Conservation (phyloP, 495 filamentous ascomycete species). For the Articulospora tetracladia region DNA sequence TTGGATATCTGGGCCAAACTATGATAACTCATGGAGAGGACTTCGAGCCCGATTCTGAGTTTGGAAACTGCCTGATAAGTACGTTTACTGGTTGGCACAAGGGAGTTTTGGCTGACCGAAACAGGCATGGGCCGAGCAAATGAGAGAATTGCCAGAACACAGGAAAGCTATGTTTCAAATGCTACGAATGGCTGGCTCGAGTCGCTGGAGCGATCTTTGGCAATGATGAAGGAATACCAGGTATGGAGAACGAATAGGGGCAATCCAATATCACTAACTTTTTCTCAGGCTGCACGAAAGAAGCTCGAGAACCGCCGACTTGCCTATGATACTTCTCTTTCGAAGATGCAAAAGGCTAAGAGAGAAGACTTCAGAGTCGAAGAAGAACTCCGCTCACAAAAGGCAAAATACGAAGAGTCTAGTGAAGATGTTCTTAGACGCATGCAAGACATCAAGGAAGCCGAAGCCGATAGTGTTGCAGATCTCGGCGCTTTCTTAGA, state of each 20-base stretch:
- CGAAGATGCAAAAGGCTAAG: conserved; percentile 93
- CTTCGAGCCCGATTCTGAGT: conserved; percentile 87
- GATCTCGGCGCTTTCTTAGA: conserved; percentile 84
- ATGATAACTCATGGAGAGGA: conserved; percentile 95
- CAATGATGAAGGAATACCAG: conserved; percentile 98
- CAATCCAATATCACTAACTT: conserved; percentile 8
- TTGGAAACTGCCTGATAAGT: conserved; percentile 85
- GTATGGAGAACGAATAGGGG: conserved; percentile 35
- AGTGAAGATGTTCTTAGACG: conserved; percentile 88
- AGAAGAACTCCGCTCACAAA: conserved; percentile 87
- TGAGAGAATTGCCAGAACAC: conserved; percentile 81
- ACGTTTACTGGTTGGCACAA: conserved; percentile 27
- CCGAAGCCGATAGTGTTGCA: conserved; percentile 77
- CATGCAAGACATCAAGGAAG: conserved; percentile 96
- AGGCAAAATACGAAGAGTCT: conserved; percentile 94
- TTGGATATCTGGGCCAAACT: conserved; percentile 75
- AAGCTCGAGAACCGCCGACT: conserved; percentile 90
- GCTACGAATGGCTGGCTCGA: conserved; percentile 90
- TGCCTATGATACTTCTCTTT: conserved; percentile 85
- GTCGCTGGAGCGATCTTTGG: conserved; percentile 80
- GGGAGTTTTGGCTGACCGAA: conserved; percentile 8
- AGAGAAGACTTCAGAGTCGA: conserved; percentile 90
- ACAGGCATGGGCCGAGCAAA: conserved; percentile 77
- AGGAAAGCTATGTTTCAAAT: conserved; percentile 78
- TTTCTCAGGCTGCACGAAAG: conserved; percentile 74